Evolutionary conservation across 2,329 filamentous ascomycete species (phyloP), one percentile per base, ranked within the genome.

Genomic region (Talaromyces atroroseus): DNA sequence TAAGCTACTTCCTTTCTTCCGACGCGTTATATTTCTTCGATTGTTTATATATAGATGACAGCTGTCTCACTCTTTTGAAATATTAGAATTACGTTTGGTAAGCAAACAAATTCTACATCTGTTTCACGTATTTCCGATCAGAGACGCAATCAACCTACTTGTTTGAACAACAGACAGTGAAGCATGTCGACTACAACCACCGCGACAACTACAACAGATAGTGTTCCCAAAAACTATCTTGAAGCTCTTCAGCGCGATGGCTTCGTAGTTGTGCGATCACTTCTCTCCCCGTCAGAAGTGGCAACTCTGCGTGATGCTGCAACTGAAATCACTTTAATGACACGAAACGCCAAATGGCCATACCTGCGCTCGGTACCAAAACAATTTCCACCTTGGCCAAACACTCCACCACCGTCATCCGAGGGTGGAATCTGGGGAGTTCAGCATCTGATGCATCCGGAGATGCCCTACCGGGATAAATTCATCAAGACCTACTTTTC

Each of bases 381-480:
- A 72, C 90, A 95, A 73, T 96, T 95, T 74, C 90, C 90, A 1
- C 91, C 90, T 0, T 95, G 90, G 90, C 77, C 81, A 7, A 78
- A 77, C 16, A 77, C 78, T 51, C 75, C 79, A 1, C 75, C 77
- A 0, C 72, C 75, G 1, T 70, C 71, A 44, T 68, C 68, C 0
- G 70, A 76, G 48, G 73, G 79, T 53, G 89, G 89, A 21, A 95
- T 95, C 71, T 95, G 90, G 91, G 90, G 90, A 61, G 87, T 95
- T 2, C 90, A 95, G 76, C 88, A 92, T 71, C 80, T 95, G 5
- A 79, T 95, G 66, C 86, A 92, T 71, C 90, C 90, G 0, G 76
- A 79, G 1, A 82, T 92, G 63, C 81, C 84, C 0, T 80, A 82
- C 53, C 78, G 82, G 58, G 71, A 78, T 2, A 68, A 78, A 2